phyloP scores from a whole-genome alignment of 78 protist genomes.

The Dictyostelium discoideum region DNA sequence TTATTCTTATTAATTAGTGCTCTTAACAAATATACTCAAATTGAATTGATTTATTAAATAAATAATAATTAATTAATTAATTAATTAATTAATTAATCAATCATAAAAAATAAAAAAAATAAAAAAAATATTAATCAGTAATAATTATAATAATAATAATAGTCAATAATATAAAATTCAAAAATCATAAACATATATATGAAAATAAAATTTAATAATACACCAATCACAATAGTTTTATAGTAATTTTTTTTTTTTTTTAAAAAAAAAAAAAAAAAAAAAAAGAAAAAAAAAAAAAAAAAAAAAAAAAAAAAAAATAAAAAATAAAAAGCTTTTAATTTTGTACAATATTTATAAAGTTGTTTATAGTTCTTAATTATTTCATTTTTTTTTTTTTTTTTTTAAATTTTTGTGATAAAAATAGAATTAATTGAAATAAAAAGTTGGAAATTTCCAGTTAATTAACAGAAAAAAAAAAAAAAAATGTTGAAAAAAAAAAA shows the following conservation, averaged over 20 bases:
- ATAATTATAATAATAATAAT: too few species aligned
- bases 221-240: not conserved
- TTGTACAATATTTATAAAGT: not conserved
- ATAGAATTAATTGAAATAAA: too few species aligned
- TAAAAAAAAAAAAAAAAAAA: not conserved
- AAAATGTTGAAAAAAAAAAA: not conserved
- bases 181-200: not conserved
- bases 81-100: too few species aligned
- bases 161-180: not conserved
- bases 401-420: too few species aligned
- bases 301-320: not conserved
- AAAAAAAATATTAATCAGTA: too few species aligned
- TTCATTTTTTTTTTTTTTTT: too few species aligned
- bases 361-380: not conserved
- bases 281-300: not conserved
- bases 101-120: too few species aligned
- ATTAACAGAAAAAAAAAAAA: not conserved
- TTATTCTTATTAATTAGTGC: constrained; percentile 69
- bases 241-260: not conserved
- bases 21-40: constrained; percentile 73
- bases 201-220: not conserved
- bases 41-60: constrained; percentile 65
- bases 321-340: not conserved
- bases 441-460: too few species aligned
- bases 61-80: not conserved